These are phyloP conservation scores for Plasmodium adleri DNA, from an alignment of 169 alveolate species.

Conservation along the genomic window DNA sequence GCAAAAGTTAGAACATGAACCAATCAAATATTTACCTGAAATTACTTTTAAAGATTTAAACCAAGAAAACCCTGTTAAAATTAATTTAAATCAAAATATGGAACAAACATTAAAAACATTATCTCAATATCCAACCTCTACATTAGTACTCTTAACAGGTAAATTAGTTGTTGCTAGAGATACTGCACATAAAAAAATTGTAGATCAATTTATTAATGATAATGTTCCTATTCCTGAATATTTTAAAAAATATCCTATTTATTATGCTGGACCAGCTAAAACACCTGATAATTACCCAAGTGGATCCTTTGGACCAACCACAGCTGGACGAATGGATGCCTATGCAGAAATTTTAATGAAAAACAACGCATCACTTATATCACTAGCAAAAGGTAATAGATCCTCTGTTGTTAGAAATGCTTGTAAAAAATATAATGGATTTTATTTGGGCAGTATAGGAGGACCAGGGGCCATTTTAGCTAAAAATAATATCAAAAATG, in stretches of 20 bases:
- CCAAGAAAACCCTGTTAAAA: constrained; percentile 22
- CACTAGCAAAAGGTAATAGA: constrained; percentile 91
- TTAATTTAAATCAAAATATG: constrained; percentile 88
- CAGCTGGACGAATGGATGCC: constrained; percentile 93
- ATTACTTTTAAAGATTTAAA: constrained; percentile 37
- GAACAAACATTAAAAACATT: constrained; percentile 79
- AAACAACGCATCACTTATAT: constrained; percentile 87
- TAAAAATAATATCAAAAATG: constrained; percentile 86
- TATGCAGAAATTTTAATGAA: constrained; percentile 87
- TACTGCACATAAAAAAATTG: constrained; percentile 91
- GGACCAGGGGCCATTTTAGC: constrained; percentile 94
- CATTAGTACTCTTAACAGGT: constrained; percentile 86
- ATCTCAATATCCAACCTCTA: constrained; percentile 85
- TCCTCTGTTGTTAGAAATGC: constrained; percentile 85
- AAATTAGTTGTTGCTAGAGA: constrained; percentile 91
- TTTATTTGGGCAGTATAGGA: constrained; percentile 90
- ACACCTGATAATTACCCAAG: constrained; percentile 90
- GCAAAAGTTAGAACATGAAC: constrained; percentile 90
- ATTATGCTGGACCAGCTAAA: constrained; percentile 93
- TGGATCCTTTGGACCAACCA: constrained; percentile 94
- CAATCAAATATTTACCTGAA: constrained; percentile 85
- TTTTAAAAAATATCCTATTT: constrained; percentile 88
- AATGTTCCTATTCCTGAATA: constrained; percentile 87
- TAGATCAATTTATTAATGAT: constrained; percentile 81
- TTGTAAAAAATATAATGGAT: constrained; percentile 89